A percentile compares a stretch with the other conserved stretches of the same genome.
Evolutionary conservation across 345 rosid genomes (phyloP).

Genomic region (Eucalyptus guilfoylei): DNA sequence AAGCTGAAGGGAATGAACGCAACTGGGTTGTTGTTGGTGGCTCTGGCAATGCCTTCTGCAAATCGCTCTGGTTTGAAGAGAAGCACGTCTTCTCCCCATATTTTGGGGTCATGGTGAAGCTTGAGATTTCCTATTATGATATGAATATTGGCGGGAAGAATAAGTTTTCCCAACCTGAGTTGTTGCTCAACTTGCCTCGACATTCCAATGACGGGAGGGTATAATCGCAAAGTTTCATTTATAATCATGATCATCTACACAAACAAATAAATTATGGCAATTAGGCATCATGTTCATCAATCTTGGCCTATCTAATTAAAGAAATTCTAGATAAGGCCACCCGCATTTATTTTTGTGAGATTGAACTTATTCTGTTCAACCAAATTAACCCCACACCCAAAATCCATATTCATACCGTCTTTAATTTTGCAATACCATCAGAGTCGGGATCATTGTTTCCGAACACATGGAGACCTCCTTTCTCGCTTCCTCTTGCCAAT

Average conservation of each 20-base stretch:
- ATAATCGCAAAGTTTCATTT: constrained; percentile 15
- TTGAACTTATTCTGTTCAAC: background rate
- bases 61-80: background rate
- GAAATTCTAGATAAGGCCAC: background rate
- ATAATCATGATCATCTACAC: constrained; percentile 8
- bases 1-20: constrained; percentile 22
- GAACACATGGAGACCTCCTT: constrained; percentile 15
- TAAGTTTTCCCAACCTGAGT: background rate
- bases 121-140: background rate
- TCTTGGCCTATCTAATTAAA: background rate
- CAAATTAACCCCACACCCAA: background rate
- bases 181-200: background rate
- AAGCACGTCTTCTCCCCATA: background rate
- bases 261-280: too few species aligned
- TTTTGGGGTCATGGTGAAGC: background rate
- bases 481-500: constrained; percentile 38
- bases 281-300: background rate
- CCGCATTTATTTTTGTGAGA: background rate
- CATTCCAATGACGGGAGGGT: constrained; percentile 4
- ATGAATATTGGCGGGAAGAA: background rate
- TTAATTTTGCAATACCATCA: constrained; percentile 14
- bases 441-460: constrained; percentile 9
- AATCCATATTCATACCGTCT: background rate
- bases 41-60: constrained; percentile 13
- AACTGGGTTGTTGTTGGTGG: constrained; percentile 7